These are phyloP conservation scores for Xylariaceae sp. DNA, from an alignment of 2,329 filamentous ascomycete species.

Conservation along the genomic window DNA sequence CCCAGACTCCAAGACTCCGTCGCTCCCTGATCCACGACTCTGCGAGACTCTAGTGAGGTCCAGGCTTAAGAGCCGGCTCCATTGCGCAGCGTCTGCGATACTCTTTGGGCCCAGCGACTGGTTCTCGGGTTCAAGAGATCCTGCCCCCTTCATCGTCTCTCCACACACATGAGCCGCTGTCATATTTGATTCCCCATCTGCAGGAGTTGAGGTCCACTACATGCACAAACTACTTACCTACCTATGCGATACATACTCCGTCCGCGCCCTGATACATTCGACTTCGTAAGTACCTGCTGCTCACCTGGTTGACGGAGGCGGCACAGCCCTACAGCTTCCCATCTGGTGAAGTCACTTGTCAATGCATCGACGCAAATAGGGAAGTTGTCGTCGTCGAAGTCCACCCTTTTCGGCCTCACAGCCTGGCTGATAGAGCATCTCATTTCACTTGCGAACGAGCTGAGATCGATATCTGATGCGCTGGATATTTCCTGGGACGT, in stretches of 20 bases:
- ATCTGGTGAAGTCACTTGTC: too few species aligned
- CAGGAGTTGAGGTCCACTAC: neutral
- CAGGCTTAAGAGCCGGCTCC: too few species aligned
- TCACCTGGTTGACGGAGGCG: neutral
- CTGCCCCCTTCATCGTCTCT: neutral
- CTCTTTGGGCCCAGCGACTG: too few species aligned
- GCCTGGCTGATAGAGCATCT: neutral
- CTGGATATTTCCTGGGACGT: slow-evolving; percentile 13
- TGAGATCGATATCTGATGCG: slow-evolving; percentile 10
- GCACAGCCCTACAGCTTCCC: neutral
- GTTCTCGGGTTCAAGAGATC: too few species aligned
- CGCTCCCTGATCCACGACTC: too few species aligned
- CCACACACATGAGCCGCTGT: neutral
- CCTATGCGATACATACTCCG: too few species aligned
- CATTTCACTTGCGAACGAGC: neutral
- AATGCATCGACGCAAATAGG: too few species aligned
- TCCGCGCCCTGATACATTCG: neutral
- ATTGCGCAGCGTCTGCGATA: too few species aligned
- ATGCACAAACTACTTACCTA: too few species aligned
- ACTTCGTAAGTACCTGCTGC: neutral
- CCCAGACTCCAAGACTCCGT: too few species aligned
- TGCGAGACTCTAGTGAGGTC: too few species aligned
- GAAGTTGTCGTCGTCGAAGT: too few species aligned
- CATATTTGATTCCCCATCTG: neutral
- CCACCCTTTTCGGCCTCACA: neutral